Percentiles rank a stretch among this genome's conserved stretches.
Conservation (phyloP, 345 rosid genomes). For the Durio zibethinus region DNA sequence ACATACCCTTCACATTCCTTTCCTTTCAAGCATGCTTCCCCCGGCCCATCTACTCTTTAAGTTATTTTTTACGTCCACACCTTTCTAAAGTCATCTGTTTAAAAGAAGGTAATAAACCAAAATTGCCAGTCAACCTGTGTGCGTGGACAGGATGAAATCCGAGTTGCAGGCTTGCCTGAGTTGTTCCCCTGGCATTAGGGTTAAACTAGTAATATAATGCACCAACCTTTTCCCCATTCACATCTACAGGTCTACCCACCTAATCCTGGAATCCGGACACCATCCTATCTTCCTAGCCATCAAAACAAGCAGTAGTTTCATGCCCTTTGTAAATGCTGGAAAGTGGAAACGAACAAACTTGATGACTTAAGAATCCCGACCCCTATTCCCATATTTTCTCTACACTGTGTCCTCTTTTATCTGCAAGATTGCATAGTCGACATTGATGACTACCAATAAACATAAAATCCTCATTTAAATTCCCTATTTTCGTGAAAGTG, state of each 20-base stretch:
- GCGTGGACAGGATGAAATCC: not conserved
- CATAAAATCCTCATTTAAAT: not conserved
- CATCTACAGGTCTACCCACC: constrained; percentile 7
- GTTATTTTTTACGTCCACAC: not conserved
- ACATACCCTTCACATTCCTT: constrained; percentile 19
- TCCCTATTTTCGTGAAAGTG: not conserved
- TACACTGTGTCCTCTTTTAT: not conserved
- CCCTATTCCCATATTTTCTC: not conserved
- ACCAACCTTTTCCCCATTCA: not conserved
- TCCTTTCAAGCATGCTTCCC: constrained; percentile 3
- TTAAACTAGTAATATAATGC: not conserved
- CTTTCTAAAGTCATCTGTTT: not conserved
- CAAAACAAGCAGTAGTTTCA: not conserved
- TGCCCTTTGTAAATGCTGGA: constrained; percentile 1
- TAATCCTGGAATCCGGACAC: constrained; percentile 9
- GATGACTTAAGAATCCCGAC: not conserved
- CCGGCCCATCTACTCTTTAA: too few relatives aligned
- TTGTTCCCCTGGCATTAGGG: not conserved
- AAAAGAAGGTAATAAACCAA: constrained; percentile 8
- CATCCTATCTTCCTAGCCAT: not conserved
- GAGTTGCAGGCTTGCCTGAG: not conserved
- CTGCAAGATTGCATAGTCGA: not conserved
- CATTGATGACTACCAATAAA: not conserved
- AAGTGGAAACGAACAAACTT: constrained; percentile 5
- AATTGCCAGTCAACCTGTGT: not conserved